Evolutionary conservation across 2,329 filamentous ascomycete species (phyloP).

Genomic region (Microdochium trichocladiopsis): DNA sequence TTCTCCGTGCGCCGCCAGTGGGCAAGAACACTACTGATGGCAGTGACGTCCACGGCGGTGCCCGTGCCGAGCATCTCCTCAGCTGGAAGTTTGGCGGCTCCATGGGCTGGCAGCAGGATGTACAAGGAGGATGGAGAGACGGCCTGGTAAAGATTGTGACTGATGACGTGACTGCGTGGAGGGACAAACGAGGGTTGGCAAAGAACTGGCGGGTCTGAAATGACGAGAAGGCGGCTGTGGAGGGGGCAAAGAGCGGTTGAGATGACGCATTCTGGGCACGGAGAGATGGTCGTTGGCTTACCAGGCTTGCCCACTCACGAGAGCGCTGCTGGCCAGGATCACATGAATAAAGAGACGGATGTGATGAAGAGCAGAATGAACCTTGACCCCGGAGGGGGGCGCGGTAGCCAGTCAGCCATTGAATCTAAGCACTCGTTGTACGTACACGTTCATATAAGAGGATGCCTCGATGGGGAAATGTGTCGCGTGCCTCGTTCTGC

Average conservation of each 20-base stretch:
- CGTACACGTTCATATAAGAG: too few species aligned
- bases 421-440: too few species aligned
- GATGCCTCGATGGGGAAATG: too few species aligned
- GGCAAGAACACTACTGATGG: neutral
- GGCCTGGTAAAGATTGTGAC: constrained; percentile 19
- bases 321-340: too few species aligned
- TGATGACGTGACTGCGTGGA: constrained; percentile 26
- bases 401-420: too few species aligned
- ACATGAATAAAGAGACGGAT: too few species aligned
- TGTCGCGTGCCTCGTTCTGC: too few species aligned
- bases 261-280: too few species aligned
- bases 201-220: constrained; percentile 20
- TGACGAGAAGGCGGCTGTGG: constrained; percentile 9
- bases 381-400: too few species aligned
- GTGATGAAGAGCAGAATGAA: too few species aligned
- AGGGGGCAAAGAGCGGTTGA: neutral
- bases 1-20: constrained; percentile 28
- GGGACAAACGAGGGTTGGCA: constrained; percentile 20
- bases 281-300: too few species aligned
- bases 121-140: constrained; percentile 32
- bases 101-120: constrained; percentile 22
- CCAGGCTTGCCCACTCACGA: too few species aligned
- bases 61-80: constrained; percentile 35
- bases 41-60: constrained; percentile 21
- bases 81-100: constrained; percentile 32